Evolutionary conservation across 2,329 filamentous ascomycete species (phyloP).

Genomic region (Alternaria longipes): DNA sequence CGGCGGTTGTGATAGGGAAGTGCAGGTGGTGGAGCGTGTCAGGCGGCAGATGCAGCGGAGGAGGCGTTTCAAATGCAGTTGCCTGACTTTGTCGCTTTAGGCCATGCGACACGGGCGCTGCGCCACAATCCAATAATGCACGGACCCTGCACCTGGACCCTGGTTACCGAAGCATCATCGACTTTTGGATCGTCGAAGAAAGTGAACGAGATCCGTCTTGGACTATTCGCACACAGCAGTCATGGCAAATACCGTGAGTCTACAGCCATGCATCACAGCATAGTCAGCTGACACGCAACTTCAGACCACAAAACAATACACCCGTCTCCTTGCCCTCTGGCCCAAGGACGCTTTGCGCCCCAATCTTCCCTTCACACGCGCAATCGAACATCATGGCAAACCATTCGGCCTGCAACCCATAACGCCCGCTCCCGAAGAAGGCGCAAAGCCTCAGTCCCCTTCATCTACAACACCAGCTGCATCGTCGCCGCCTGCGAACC

Average conservation of each 20-base stretch:
- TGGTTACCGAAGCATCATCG: conserved; percentile 20
- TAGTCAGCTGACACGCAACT: conserved; percentile 3
- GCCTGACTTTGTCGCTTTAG: conserved; percentile 8
- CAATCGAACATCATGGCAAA: conserved; percentile 54
- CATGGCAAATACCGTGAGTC: conserved; percentile 31
- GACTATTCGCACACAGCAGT: conserved; percentile 5
- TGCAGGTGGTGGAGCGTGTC: conserved; percentile 13
- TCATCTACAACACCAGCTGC: conserved; percentile 17
- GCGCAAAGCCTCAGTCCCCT: conserved; percentile 16
- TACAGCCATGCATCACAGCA: not conserved
- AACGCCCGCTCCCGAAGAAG: conserved; percentile 25
- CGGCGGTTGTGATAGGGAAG: conserved; percentile 14
- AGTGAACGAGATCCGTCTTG: not conserved
- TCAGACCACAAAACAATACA: conserved; percentile 59
- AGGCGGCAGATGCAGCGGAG: conserved; percentile 20
- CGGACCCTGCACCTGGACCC: conserved; percentile 4
- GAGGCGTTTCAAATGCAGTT: conserved; percentile 18
- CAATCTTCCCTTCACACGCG: conserved; percentile 55
- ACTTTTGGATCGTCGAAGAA: conserved; percentile 7
- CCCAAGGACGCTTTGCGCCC: conserved; percentile 61
- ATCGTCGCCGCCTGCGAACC: conserved; percentile 23
- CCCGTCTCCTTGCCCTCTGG: conserved; percentile 60
- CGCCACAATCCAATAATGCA: conserved; percentile 15
- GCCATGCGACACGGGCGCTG: conserved; percentile 12
- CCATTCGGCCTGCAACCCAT: conserved; percentile 42